Base-by-base conservation (phyloP, 2,329 filamentous ascomycete species). In the Fusarium sp. region DNA sequence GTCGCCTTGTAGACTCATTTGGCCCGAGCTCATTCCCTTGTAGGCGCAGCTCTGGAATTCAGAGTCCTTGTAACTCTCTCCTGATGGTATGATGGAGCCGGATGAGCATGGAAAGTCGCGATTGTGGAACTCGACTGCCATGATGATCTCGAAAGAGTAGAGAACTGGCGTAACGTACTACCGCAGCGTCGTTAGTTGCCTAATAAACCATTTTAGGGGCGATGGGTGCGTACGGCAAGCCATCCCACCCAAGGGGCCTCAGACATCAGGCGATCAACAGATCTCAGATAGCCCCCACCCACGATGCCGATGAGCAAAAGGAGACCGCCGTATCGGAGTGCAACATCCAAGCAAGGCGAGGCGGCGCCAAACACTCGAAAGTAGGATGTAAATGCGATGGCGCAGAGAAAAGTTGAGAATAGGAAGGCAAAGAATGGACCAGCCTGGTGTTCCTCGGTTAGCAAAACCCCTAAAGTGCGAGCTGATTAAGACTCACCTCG, bases 101-200 rank as follows among this genome's bases (percentile, higher is more conserved):
- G 11, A 41, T 6, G 34, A 10, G 41, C 68, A 71, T 3, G 43
- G 44, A 7, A 66, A 71, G 13, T 46, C 30, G 3, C 56, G 31
- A 6, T 56, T 40, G 15, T 53, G 46, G 23, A 72, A 66, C 73
- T 68, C 59, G 27, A 60, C 66, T 8, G 50, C 58, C 7, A 68
- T 47, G 9, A 73, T 39, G 1, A 56, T 52, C 48, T 74, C 72
- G 23, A 64, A 71, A 4, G 54, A 87, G 66, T 91, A 91, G 3
- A 85, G 85, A n/a, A 91, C 84, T 11, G 89, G 88, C 64, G 91
- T 86, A 46, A 91, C 80, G 71, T 89, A 91, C 64, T 31, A 34
- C 10, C 13, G 4, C 1, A 23, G 9, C 18, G 6, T 51, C 6
- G 37, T 30, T 11, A 7, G 8, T 3, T 36, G 12, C 15, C 11